Evolutionary conservation across 352 stramenopile genomes (phyloP), one percentile per base, ranked within the genome.

Genomic region (Pythium biforme): DNA sequence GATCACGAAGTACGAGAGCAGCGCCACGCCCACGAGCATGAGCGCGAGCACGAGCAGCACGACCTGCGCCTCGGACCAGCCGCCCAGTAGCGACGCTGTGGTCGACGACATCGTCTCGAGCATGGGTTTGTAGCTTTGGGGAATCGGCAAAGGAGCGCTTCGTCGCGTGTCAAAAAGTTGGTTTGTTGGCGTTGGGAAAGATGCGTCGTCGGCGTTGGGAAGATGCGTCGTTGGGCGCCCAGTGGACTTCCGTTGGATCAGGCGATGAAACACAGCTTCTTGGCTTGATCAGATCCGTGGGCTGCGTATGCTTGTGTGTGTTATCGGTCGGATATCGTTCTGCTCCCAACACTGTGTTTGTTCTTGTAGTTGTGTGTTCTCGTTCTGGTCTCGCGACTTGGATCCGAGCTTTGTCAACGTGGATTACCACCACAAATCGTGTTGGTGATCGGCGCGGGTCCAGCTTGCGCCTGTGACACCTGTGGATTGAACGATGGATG

Each of bases 1-100:
- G 20, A 91, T 79, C 20, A 92, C 82, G 46, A 90, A 92, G 65
- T 92, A 92, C 34, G 80, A 92, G n/a, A 92, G 70, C 26, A 92
- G 60, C 31, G 76, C 82, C 19, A 88, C 73, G 23, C 61, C 72
- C 27, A 89, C 64, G 37, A 92, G 68, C 6, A 92, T 60, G 50
- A 77, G 55, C 17, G 59, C 74, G 43, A 89, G 66, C 41, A 85
- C 75, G 6, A 89, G 62, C 49, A 83, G 47, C 50, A 82, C 77
- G 48, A 89, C 49, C 58, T 87, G 76, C 14, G 72, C 59, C 64
- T 91, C 82, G 17, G 74, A 81, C 37, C 61, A 73, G 23, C 63
- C 37, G 19, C 56, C 62, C 10, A 74, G 46, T 34, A 75, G 53
- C 39, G 70, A 43, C 33, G 59, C 40, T 31, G 53, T 67, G 15